phyloP scores from a whole-genome alignment of 352 stramenopile genomes.

The Pythium folliculosum region DNA sequence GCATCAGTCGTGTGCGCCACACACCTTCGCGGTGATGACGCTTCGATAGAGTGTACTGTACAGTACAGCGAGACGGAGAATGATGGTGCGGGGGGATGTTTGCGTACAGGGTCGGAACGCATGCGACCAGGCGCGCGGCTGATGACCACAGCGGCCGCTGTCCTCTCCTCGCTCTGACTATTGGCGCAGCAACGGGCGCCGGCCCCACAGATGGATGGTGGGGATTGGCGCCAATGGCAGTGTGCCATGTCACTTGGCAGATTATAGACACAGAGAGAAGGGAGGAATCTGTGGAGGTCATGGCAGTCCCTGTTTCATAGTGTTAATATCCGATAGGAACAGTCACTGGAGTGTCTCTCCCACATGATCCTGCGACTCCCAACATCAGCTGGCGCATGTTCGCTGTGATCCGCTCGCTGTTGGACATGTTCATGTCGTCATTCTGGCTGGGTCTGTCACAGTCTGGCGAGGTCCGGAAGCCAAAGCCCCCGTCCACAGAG shows the following conservation, averaged over 20 bases:
- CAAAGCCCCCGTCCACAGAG: too few species aligned
- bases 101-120: conserved; percentile 4
- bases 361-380: too few species aligned
- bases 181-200: not conserved
- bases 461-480: too few species aligned
- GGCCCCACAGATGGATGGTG: not conserved
- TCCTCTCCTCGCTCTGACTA: not conserved
- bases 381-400: too few species aligned
- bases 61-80: conserved; percentile 5
- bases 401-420: too few species aligned
- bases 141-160: not conserved
- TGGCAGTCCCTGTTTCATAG: not conserved
- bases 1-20: conserved; percentile 13
- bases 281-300: too few species aligned
- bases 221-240: not conserved
- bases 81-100: conserved; percentile 8
- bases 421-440: too few species aligned
- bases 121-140: conserved; percentile 6
- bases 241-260: not conserved
- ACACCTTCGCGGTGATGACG: conserved; percentile 12
- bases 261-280: conserved; percentile 8
- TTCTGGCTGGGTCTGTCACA: too few species aligned
- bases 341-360: too few species aligned
- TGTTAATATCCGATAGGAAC: too few species aligned
- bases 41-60: not conserved